Base-by-base conservation (phyloP, 2,329 filamentous ascomycete genomes). In the Coleophoma eucalyptorum region DNA sequence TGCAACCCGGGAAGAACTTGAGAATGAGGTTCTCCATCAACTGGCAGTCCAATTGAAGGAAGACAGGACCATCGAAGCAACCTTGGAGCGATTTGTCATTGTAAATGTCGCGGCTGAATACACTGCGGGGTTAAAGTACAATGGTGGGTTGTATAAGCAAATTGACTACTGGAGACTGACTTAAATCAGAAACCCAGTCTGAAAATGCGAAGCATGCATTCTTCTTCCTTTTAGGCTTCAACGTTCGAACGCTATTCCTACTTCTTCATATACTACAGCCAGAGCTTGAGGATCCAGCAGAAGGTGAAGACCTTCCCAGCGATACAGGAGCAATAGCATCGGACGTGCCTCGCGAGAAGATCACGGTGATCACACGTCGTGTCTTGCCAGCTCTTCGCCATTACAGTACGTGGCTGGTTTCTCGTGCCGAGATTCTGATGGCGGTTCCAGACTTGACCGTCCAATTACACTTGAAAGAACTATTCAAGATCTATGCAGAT, bases 91-190 rank as follows among this genome's bases (percentile, higher is more conserved):
- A 65, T 87, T 97, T 68, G 81, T 89, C 5, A 73, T 97, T 42
- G 83, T 93, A 58, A 97, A 95, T 62, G 87, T 97, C 55, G 84
- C 90, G 5, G 90, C 92, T 6, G 90, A 94, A 66, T 81, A 86
- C 57, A 79, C 89, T 63, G 86, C 90, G 41, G 77, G 76, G 31
- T 71, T 80, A 20, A 81, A 79, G 58, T 76, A 85, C 54, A 72
- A 76, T 65, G 72, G 85, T 84, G 73, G 63, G 67, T 60, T 32
- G 46, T 5, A 26, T 18, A 19, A 15, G 13, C 18, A 20, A 19
- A 16, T 46, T 13, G 19, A 33, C 20, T 37, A 5, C 6, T 13
- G 12, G 15, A 40, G 26, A 46, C 13, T 42, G 41, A 21, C 34
- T 5, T 42, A 41, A 34, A 38, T 56, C 55, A 49, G 50, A 43